Percentiles rank a stretch among this genome's conserved stretches.
Evolutionary conservation across 768 basidiomycete species (phyloP).

Genomic region (Fomitopsis serialis): DNA sequence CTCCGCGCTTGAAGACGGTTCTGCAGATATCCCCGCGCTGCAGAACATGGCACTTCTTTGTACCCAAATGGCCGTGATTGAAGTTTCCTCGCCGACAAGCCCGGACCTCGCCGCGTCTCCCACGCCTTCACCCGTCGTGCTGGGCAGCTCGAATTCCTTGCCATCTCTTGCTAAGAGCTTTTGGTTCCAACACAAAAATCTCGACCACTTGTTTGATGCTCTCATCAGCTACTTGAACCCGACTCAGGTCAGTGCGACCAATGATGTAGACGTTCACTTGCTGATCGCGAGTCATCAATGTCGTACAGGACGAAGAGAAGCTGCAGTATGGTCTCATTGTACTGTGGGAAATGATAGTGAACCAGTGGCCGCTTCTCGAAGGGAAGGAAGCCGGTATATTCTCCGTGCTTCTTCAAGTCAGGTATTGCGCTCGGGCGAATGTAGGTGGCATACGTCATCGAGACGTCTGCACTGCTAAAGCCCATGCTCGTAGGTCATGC

Average conservation of each 20-base stretch:
- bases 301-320: constrained; percentile 49
- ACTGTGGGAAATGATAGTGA: constrained; percentile 78
- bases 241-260: constrained; percentile 41
- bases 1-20: constrained; percentile 44
- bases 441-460: constrained; percentile 36
- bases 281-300: constrained; percentile 11
- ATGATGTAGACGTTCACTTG: background rate
- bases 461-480: background rate
- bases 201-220: constrained; percentile 64
- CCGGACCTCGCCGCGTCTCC: constrained; percentile 44
- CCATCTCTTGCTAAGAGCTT: constrained; percentile 48
- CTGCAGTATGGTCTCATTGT: constrained; percentile 78
- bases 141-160: constrained; percentile 32
- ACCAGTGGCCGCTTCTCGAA: constrained; percentile 68
- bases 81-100: constrained; percentile 49
- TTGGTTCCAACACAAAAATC: constrained; percentile 69
- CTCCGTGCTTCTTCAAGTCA: constrained; percentile 59
- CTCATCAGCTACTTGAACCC: constrained; percentile 61
- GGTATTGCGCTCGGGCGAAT: constrained; percentile 66
- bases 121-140: constrained; percentile 58
- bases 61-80: constrained; percentile 40
- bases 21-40: constrained; percentile 48
- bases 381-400: constrained; percentile 78
- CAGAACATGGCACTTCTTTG: constrained; percentile 66
- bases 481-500: constrained; percentile 54